Base-by-base conservation (phyloP, 768 basidiomycete species). In the Suillus variegatus region DNA sequence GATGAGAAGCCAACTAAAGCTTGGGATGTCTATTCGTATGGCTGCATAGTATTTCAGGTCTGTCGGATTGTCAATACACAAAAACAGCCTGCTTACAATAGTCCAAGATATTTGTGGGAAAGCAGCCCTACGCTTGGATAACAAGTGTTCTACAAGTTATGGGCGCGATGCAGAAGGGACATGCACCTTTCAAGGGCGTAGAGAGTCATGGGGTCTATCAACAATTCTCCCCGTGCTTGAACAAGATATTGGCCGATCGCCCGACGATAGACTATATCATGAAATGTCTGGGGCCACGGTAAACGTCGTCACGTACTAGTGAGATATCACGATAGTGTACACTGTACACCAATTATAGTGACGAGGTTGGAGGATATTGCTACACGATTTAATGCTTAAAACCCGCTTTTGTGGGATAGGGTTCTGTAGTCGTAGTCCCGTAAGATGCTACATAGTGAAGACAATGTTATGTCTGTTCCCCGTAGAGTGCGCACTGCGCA, bases 91-190 rank as follows among this genome's bases (percentile, higher is more conserved):
- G 12, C 54, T 55, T n/a, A 55, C 32, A 36, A 36, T 55, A 61
- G 12, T 25, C 44, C 13, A 22, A 76, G 75, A 67, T 75, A 36
- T 75, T 75, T 54, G 73, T 71, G 0, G n/a, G 25, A 25, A 74
- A 66, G 13, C 51, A 65, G 49, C 75, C 75, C 6, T 75, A 76
- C 14, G 56, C 65, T 14, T 56, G 47, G 41, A 22, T 40, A 14
- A 28, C 1, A 56, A 58, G 0, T 20, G 74, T 68, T 35, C 63
- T 64, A 2, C 60, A 55, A 0, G 71, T 76, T 20, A 20, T 72
- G 54, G 8, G 12, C 6, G 54, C 54, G 1, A 35, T 55, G 7
- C 10, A 13, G 20, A 13, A n/a, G 6, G 32, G 20, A 13, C 51
- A 25, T 18, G 28, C 0, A 14, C 51, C 51, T 51, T 51, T 51